Evolutionary conservation across 2,329 filamentous ascomycete species (phyloP), one percentile per base, ranked within the genome.

Genomic region (Cordyceps cicadae): DNA sequence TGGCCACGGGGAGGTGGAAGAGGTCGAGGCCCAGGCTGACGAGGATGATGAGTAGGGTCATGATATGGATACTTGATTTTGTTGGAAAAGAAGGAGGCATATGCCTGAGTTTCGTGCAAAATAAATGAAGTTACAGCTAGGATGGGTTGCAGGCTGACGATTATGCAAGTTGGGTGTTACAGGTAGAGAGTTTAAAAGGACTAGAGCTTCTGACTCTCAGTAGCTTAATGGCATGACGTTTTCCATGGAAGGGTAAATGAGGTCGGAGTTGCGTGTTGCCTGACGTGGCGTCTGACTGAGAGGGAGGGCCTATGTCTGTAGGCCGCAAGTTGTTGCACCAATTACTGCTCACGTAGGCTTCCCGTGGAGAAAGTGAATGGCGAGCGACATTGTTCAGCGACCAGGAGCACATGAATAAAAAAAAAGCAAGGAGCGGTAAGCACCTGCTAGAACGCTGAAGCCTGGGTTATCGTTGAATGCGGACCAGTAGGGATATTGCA

Each of bases 1-100:
- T 19, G 59, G 48, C 32, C 64, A 66, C 50, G 65, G 66, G 61
- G 68, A 54, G 14, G 63, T 58, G 9, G 66, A 63, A 46, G 66
- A 63, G 15, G 69, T 63, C 1, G 65, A 63, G 11, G 63, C 65
- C 7, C 68, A 64, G 5, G 66, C 67, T 7, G 65, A 68, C 9
- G 66, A 65, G 17, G 67, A 63, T 19, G 64, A 68, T 50, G 66
- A 66, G n/a, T 66, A 68, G 54, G 29, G 19, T 21, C 11, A 49
- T 54, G 58, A 60, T 60, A 48, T 54, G 54, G 41, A 54, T 39
- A 50, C 39, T 32, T 54, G 58, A 49, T 54, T 24, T 19, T 49
- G 51, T 46, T 54, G 39, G 24, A 52, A 54, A 58, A 54, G 54
- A 58, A 21, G 34, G 45, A n/a, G 49, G 26, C 5, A 52, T 41